Percentiles rank a stretch among this genome's conserved stretches.
Evolutionary conservation across 805 yeast genomes (phyloP).

Genomic region (Yarrowia phangngaensis): DNA sequence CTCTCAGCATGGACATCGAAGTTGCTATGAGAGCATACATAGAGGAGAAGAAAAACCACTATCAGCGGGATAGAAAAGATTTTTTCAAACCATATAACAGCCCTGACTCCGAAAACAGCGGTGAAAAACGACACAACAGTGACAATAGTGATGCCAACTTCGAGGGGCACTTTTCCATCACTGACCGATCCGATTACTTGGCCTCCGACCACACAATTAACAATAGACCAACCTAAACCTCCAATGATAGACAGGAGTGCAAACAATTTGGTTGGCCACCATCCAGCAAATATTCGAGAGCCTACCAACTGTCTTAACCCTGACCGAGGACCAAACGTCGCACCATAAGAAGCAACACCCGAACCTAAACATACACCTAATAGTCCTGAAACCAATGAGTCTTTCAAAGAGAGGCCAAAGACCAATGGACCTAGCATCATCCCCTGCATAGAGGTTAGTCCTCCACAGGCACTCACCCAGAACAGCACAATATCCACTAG

Average conservation of each 20-base stretch:
- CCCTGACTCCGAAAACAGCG: slow-evolving; percentile 74
- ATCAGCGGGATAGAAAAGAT: slow-evolving; percentile 65
- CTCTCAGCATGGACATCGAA: slow-evolving; percentile 39
- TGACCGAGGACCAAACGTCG: slow-evolving; percentile 84
- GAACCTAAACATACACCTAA: slow-evolving; percentile 67
- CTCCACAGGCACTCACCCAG: slow-evolving; percentile 85
- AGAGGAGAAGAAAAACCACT: slow-evolving; percentile 62
- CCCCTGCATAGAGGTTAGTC: slow-evolving; percentile 84
- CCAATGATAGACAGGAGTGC: slow-evolving; percentile 70
- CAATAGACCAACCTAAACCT: slow-evolving; percentile 89
- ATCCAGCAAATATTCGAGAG: slow-evolving; percentile 75
- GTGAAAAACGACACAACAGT: slow-evolving; percentile 60
- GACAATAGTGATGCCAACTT: slow-evolving; percentile 71
- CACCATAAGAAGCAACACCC: slow-evolving; percentile 72
- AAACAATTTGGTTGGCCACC: slow-evolving; percentile 77
- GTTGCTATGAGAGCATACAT: slow-evolving; percentile 46
- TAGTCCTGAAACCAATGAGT: slow-evolving; percentile 59
- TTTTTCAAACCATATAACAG: slow-evolving; percentile 64
- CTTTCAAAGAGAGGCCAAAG: slow-evolving; percentile 64
- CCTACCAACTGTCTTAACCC: slow-evolving; percentile 88
- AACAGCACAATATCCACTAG: slow-evolving; percentile 54
- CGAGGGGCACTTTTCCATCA: slow-evolving; percentile 60
- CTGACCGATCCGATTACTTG: slow-evolving; percentile 68
- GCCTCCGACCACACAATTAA: slow-evolving; percentile 86
- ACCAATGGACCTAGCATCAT: slow-evolving; percentile 71